Conservation (phyloP, 2,329 filamentous ascomycete species). For the Phaeoacremonium minimum region DNA sequence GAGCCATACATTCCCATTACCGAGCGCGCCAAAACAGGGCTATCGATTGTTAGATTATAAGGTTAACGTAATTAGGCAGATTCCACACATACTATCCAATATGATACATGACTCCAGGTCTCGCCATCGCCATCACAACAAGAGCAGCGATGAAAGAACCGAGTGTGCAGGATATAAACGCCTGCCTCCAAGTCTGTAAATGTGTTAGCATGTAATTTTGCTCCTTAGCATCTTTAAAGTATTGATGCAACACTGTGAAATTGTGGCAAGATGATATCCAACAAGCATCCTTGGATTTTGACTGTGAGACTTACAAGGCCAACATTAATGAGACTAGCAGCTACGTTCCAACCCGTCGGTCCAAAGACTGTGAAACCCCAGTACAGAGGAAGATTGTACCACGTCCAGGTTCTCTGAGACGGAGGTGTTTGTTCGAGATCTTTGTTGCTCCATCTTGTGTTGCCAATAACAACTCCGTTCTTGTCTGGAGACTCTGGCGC, state of each 20-base stretch:
- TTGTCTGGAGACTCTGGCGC: slow-evolving; percentile 10
- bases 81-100: slow-evolving; percentile 18
- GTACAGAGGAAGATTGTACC: slow-evolving; percentile 20
- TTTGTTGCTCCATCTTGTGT: slow-evolving; percentile 22
- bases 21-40: slow-evolving; percentile 28
- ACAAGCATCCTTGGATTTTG: too few species aligned
- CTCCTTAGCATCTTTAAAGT: background rate
- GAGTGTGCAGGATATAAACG: slow-evolving; percentile 17
- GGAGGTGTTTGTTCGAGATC: slow-evolving; percentile 22
- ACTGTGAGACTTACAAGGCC: slow-evolving; percentile 17
- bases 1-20: slow-evolving; percentile 37
- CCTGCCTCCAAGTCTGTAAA: slow-evolving; percentile 17
- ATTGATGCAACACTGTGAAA: too few species aligned
- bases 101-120: slow-evolving; percentile 19
- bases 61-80: background rate
- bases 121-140: slow-evolving; percentile 18
- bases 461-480: slow-evolving; percentile 13
- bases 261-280: too few species aligned
- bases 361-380: slow-evolving; percentile 22
- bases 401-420: slow-evolving; percentile 21
- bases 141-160: slow-evolving; percentile 17
- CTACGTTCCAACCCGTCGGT: slow-evolving; percentile 22
- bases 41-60: background rate
- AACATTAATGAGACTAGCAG: slow-evolving; percentile 18
- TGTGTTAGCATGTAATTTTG: background rate